These are phyloP conservation scores for Aureobasidium sp. DNA, from an alignment of 2,329 filamentous ascomycete species.

Conservation along the genomic window DNA sequence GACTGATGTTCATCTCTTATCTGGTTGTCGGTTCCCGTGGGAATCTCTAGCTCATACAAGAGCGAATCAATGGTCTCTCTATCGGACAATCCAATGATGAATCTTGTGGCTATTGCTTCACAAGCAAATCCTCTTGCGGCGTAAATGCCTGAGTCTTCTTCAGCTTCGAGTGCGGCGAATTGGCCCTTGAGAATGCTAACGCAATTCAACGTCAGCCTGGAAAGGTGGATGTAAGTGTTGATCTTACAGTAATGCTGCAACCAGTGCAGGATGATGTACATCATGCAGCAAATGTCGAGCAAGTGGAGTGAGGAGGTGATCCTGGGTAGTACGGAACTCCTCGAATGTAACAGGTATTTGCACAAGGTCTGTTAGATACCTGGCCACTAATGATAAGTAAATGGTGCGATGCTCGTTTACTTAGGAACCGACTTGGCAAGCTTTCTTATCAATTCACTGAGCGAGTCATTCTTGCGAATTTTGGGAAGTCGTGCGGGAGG, in stretches of 20 bases:
- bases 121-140: constrained; percentile 66
- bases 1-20: background rate
- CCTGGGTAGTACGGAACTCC: constrained; percentile 60
- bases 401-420: background rate
- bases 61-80: constrained; percentile 68
- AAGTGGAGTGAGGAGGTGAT: constrained; percentile 50
- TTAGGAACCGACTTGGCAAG: constrained; percentile 50
- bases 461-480: constrained; percentile 53
- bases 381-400: constrained; percentile 29
- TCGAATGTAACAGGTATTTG: constrained; percentile 64
- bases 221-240: background rate
- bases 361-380: constrained; percentile 57
- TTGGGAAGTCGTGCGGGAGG: constrained; percentile 23
- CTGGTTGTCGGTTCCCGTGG: background rate
- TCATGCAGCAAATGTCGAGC: constrained; percentile 57
- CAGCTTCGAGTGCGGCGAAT: constrained; percentile 55
- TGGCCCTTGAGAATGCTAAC: constrained; percentile 67
- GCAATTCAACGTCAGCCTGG: constrained; percentile 1
- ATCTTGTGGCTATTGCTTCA: constrained; percentile 75
- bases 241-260: constrained; percentile 62
- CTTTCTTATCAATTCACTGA: constrained; percentile 60
- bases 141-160: constrained; percentile 56
- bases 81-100: constrained; percentile 63
- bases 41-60: constrained; percentile 59
- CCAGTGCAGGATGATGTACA: constrained; percentile 62